Base-by-base conservation (phyloP, 2,329 filamentous ascomycete species). In the Diaporthe capsici region DNA sequence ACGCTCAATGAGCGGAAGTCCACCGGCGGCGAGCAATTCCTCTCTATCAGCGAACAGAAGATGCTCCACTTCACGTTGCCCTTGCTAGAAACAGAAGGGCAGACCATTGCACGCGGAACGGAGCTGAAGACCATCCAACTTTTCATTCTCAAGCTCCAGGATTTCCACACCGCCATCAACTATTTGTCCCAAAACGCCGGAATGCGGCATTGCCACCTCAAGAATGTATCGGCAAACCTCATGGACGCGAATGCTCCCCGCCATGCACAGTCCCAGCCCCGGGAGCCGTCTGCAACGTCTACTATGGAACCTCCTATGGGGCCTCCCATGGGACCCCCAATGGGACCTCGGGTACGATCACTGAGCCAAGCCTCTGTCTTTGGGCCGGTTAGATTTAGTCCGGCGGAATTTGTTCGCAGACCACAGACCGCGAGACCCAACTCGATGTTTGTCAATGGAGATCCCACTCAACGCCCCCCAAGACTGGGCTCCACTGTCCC, bases 111-210 rank as follows among this genome's bases (percentile, higher is more conserved):
- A 7, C 13, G 37, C 49, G 17, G n/a, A 42, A 15, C 12, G 25
- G 4, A 4, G 4, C 39, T 70, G 9, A 72, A 58, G 34, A 72
- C 47, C 25, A 63, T 76, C 9, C 60, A 58, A 8, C 37, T 76
- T 8, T 58, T 55, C 25, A 17, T 76, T 9, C 6, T 42, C 34
- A 58, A 34, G 1, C 3, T 31, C 22, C 39, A 71, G 39, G 68
- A 72, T n/a, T 76, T 75, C 34, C 60, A 70, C 3, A 76, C 61
- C 17, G 72, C 73, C 3, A 39, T 76, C 37, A 44, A 31, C 13
- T 76, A 75, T 37, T 34, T 76, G 12, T 72, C 73, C 13, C 72
- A 65, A 6, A 34, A 49, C 9, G 75, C 53, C 4, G 75, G 71
- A 34, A n/a, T 76, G 22, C 34, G 3, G 25, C 47, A 76, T 13